Evolutionary conservation across 2,329 filamentous ascomycete genomes (phyloP), one percentile per base, ranked within the genome.

Genomic region (Macroventuria anomochaeta): DNA sequence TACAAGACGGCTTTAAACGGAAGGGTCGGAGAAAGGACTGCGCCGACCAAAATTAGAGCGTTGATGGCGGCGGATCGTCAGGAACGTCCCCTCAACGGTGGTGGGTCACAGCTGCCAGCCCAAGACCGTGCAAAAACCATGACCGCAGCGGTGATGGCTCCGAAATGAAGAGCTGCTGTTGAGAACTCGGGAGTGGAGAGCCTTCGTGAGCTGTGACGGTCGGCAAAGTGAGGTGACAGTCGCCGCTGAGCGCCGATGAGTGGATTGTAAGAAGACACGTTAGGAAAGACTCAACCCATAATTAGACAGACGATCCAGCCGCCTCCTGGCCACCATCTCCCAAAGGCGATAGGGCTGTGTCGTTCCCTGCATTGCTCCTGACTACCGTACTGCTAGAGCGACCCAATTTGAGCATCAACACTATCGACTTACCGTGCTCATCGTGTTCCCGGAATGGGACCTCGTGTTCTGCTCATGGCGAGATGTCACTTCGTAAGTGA

Each of bases 401-500:
- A 54, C 47, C 60, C 55, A 41, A 37, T 56, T 51, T 52, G 53
- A 58, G 53, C 58, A 50, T 55, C 48, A 54, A 56, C 68, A 53
- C 69, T 72, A 73, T 72, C 62, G 68, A 70, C 56, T 51, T 57
- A 59, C 64, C 70, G 70, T 72, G 69, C 68, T 58, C 60, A 57
- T 61, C 70, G 70, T 71, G 69, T 70, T 66, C 60, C 66, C 46
- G 65, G 47, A 49, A 59, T 58, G 60, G 63, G 54, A 55, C 58
- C 63, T 67, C 62, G 55, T 64, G 58, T 47, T 58, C 26, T 54
- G 49, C 41, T 25, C 46, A 62, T 65, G 59, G 63, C 62, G 55
- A 62, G 57, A 57, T 62, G 62, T 59, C 53, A 68, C 65, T 58
- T 64, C 62, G 60, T 58, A 52, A 44, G 34, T 64, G 61, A 62